A percentile compares a stretch with the other conserved stretches of the same genome.
phyloP scores from a whole-genome alignment of 2,329 filamentous ascomycete species.

The Zymoseptoria passerinii region DNA sequence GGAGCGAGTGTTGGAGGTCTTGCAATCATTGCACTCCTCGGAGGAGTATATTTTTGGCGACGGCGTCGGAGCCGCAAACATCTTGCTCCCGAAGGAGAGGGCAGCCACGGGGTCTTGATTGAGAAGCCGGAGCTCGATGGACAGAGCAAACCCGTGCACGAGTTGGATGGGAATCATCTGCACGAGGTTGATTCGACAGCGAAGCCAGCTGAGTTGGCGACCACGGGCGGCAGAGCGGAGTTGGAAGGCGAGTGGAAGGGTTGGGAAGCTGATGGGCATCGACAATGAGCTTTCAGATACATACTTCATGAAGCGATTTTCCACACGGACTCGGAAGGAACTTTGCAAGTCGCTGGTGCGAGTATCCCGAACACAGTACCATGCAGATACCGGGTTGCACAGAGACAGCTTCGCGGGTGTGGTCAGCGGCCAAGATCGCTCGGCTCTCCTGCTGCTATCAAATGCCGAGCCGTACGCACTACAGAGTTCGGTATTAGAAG shows the following conservation, averaged over 20 bases:
- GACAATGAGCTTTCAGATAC: no score
- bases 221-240: background rate
- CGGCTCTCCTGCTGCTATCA: no score
- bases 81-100: background rate
- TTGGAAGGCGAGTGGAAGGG: background rate
- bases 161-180: background rate
- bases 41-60: background rate
- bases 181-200: background rate
- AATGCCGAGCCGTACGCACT: no score
- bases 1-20: background rate
- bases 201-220: background rate
- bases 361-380: no score
- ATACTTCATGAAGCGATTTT: no score
- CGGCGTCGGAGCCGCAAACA: background rate
- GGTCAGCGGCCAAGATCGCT: no score
- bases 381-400: no score
- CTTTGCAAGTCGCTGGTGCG: no score
- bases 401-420: no score
- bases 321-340: no score
- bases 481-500: no score
- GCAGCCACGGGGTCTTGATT: background rate
- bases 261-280: background rate
- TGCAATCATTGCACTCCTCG: background rate
- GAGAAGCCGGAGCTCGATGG: background rate
- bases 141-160: background rate